phyloP scores from a whole-genome alignment of 2,329 filamentous ascomycete species.

The Neonectria faginata region DNA sequence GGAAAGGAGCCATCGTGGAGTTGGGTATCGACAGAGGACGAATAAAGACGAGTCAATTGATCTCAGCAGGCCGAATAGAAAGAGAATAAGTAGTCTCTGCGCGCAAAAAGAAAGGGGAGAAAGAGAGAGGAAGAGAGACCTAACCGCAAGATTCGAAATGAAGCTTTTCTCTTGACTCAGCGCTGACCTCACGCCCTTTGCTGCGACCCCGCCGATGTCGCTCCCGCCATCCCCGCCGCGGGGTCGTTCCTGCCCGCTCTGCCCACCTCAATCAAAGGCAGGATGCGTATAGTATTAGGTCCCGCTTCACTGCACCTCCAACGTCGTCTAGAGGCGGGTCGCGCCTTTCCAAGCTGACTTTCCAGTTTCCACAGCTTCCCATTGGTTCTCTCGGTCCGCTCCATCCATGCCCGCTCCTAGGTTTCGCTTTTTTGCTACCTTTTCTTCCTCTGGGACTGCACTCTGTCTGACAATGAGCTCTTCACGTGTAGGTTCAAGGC shows the following conservation, averaged over 20 bases:
- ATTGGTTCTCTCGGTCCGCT: conserved; percentile 31
- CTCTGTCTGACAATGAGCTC: neutral
- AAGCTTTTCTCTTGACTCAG: conserved; percentile 28
- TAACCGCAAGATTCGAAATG: conserved; percentile 17
- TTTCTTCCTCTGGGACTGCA: neutral
- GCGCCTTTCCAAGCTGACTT: conserved; percentile 12
- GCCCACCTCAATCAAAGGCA: neutral
- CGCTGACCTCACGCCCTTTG: conserved; percentile 4
- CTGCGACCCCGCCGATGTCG: conserved; percentile 40
- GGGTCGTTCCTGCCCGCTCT: conserved; percentile 30
- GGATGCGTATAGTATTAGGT: neutral
- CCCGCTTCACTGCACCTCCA: neutral
- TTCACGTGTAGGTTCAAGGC: neutral
- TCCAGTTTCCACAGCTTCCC: conserved; percentile 22
- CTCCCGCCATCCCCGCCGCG: conserved; percentile 29
- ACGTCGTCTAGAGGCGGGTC: neutral
- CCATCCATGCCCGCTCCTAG: neutral
- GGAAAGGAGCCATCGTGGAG: conserved; percentile 68
- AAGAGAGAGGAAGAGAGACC: neutral
- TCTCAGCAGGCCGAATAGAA: neutral
- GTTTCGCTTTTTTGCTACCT: neutral
- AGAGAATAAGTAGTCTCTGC: neutral
- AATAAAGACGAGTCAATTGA: conserved; percentile 7
- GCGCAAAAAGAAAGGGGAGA: neutral
- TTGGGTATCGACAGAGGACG: neutral